Percentiles rank a stretch among this genome's conserved stretches.
These are phyloP conservation scores for Cymodocea nodosa DNA, from an alignment of 116 monocot genomes.

Conservation along the genomic window DNA sequence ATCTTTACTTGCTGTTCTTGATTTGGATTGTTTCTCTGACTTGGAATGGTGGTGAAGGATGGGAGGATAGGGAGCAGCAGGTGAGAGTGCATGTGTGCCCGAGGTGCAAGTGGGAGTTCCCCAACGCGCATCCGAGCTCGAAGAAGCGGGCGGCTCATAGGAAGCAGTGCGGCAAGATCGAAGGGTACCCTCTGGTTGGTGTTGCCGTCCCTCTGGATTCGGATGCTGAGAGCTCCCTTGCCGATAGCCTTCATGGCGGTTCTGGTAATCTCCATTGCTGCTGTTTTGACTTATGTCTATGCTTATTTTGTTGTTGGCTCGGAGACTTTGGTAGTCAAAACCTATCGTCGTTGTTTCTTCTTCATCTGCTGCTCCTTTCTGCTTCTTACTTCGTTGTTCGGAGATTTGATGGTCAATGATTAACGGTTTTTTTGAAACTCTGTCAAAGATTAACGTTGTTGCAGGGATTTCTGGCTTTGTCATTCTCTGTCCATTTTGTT, in stretches of 20 bases:
- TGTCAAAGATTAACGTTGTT: no score
- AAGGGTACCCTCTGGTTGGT: slow-evolving; percentile 1
- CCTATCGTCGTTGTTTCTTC: not conserved
- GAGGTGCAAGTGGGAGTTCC: slow-evolving; percentile 19
- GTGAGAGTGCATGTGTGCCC: slow-evolving; percentile 6
- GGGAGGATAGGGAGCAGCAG: not conserved
- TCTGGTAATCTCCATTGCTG: not conserved
- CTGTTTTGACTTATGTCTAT: not conserved
- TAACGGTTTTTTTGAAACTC: no score
- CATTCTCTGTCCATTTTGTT: not conserved
- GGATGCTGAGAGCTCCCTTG: not conserved
- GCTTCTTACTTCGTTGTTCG: not conserved
- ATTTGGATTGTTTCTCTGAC: not conserved
- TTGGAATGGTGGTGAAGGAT: not conserved
- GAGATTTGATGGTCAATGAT: no score
- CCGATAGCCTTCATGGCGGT: not conserved
- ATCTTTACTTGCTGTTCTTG: not conserved
- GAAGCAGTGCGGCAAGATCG: slow-evolving; percentile 21
- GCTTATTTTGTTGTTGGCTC: not conserved
- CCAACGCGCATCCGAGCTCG: slow-evolving; percentile 21
- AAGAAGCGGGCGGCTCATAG: slow-evolving; percentile 22
- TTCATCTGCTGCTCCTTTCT: not conserved
- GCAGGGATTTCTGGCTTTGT: no score
- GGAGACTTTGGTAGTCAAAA: not conserved
- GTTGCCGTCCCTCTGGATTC: not conserved